Evolutionary conservation across 2,329 filamentous ascomycete species (phyloP).

Genomic region (Zymoseptoria brevis): DNA sequence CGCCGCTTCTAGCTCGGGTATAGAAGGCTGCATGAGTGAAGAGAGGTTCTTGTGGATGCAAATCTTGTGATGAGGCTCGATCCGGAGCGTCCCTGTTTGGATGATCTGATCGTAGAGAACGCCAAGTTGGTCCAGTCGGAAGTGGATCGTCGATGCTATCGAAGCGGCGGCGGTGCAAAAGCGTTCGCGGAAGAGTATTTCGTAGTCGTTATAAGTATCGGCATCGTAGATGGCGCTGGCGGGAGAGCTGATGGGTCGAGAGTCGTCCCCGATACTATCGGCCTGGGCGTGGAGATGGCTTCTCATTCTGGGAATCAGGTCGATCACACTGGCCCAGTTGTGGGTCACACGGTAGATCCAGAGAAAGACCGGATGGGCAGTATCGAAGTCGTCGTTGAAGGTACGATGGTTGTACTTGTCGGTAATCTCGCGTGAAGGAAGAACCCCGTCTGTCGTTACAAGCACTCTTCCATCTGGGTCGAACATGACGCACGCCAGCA

Average conservation of each 20-base stretch:
- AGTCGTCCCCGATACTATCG: constrained; percentile 26
- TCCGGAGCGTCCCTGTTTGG: constrained; percentile 25
- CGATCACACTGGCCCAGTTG: constrained; percentile 63
- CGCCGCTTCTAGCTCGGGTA: constrained; percentile 35
- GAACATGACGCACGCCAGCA: constrained; percentile 56
- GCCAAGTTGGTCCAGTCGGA: constrained; percentile 28
- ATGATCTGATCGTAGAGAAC: constrained; percentile 33
- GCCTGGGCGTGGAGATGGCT: constrained; percentile 52
- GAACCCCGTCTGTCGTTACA: constrained; percentile 59
- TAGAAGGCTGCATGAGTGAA: constrained; percentile 1
- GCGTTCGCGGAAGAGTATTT: constrained; percentile 68
- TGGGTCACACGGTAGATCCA: constrained; percentile 79
- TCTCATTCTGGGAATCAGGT: constrained; percentile 64
- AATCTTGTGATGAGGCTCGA: constrained; percentile 13
- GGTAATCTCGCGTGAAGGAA: constrained; percentile 70
- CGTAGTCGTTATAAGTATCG: constrained; percentile 59
- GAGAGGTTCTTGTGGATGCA: constrained; percentile 5
- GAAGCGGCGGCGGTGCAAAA: constrained; percentile 72
- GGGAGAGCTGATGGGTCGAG: constrained; percentile 22
- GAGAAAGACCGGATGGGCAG: constrained; percentile 70
- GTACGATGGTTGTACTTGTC: constrained; percentile 60
- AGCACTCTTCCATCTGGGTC: constrained; percentile 59
- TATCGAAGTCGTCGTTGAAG: constrained; percentile 66
- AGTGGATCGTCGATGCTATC: constrained; percentile 56
- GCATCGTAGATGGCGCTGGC: constrained; percentile 40